Percentiles rank a stretch among this genome's conserved stretches.
Evolutionary conservation across 2,329 filamentous ascomycete genomes (phyloP).

Genomic region (Penicillium psychrosexuale): DNA sequence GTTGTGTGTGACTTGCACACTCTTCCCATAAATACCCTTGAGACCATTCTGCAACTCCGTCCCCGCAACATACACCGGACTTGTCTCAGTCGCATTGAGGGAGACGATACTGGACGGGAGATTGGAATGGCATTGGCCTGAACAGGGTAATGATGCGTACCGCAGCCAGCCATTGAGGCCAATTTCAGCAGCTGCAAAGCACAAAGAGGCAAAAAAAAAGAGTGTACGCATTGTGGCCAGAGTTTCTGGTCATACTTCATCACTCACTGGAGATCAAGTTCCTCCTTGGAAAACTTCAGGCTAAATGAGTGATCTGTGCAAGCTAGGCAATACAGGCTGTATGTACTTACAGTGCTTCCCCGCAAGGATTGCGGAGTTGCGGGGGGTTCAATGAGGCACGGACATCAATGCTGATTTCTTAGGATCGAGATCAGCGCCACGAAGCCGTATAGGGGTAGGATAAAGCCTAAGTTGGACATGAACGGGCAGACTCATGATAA

Average conservation of each 20-base stretch:
- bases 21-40: conserved; percentile 54
- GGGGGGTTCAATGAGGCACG: conserved; percentile 8
- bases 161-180: conserved; percentile 63
- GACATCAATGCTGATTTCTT: neutral
- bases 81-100: conserved; percentile 53
- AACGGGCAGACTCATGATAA: neutral
- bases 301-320: conserved; percentile 8
- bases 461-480: neutral
- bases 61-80: conserved; percentile 59
- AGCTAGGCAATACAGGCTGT: neutral
- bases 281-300: conserved; percentile 12
- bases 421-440: neutral
- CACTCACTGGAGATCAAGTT: neutral
- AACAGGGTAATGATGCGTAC: conserved; percentile 55
- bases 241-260: neutral
- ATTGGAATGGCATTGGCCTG: conserved; percentile 35
- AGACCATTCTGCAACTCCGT: conserved; percentile 59
- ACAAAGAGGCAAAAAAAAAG: conserved; percentile 7
- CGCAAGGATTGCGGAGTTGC: conserved; percentile 11
- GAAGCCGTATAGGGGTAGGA: neutral
- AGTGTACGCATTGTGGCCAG: conserved; percentile 8
- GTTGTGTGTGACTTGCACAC: conserved; percentile 36
- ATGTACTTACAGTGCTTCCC: conserved; percentile 5
- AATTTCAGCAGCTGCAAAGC: conserved; percentile 51
- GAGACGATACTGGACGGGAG: conserved; percentile 52